Conservation (phyloP, 2,329 filamentous ascomycete species). For the Aspergillus persii region DNA sequence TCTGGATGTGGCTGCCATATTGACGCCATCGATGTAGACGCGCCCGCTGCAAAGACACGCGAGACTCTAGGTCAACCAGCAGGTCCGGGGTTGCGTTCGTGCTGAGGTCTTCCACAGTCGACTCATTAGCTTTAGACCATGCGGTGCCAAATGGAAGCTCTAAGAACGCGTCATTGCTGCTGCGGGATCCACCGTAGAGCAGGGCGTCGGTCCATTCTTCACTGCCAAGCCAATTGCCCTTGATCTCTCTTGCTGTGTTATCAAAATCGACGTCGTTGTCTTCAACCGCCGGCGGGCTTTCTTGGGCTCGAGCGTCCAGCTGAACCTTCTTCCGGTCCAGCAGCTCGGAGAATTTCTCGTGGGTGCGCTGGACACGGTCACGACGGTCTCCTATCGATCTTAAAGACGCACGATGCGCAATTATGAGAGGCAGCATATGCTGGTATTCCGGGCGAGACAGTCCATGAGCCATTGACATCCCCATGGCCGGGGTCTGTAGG, state of each 20-base stretch:
- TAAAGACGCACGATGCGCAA: constrained; percentile 71
- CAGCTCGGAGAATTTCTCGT: constrained; percentile 62
- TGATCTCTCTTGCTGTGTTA: constrained; percentile 49
- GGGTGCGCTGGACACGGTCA: constrained; percentile 57
- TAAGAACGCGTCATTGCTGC: constrained; percentile 62
- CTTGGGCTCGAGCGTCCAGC: constrained; percentile 41
- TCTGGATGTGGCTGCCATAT: constrained; percentile 51
- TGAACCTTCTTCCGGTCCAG: constrained; percentile 62
- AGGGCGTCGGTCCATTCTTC: constrained; percentile 71
- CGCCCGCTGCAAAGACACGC: constrained; percentile 64
- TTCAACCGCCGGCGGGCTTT: constrained; percentile 15
- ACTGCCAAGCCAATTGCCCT: constrained; percentile 74
- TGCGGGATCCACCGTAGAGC: constrained; percentile 62
- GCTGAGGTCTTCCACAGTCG: constrained; percentile 46
- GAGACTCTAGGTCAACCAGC: constrained; percentile 67
- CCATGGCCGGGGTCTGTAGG: constrained; percentile 52
- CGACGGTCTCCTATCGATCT: constrained; percentile 59
- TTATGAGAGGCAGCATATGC: constrained; percentile 61
- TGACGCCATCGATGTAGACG: constrained; percentile 71
- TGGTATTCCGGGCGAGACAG: constrained; percentile 34
- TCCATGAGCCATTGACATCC: constrained; percentile 54
- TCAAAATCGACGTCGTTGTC: constrained; percentile 44
- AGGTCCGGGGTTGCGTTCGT: constrained; percentile 30
- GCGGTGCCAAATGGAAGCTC: constrained; percentile 66
- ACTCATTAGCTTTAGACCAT: constrained; percentile 66